A percentile compares a stretch with the other conserved stretches of the same genome.
These are phyloP conservation scores for Euphorbia celastroides DNA, from an alignment of 441 rosid species.

Conservation along the genomic window DNA sequence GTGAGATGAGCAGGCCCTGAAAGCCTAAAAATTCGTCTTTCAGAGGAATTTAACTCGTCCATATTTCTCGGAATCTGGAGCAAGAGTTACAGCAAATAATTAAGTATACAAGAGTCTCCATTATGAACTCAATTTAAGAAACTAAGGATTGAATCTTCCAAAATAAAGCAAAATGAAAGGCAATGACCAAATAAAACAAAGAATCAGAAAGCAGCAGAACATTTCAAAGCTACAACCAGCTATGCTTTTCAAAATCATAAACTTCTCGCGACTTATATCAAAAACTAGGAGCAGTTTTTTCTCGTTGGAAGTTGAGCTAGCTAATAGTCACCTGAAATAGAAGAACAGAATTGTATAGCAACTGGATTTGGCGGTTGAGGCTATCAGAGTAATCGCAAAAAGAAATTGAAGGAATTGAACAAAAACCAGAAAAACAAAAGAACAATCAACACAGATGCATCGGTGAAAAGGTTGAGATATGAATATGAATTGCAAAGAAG, in stretches of 20 bases:
- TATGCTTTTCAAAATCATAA: neutral
- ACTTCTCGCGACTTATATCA: neutral
- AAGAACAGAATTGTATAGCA: neutral
- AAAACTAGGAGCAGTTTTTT: neutral
- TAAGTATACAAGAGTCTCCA: too few relatives aligned
- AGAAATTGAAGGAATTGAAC: neutral
- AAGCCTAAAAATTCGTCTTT: slow-evolving; percentile 1
- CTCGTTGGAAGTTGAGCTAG: neutral
- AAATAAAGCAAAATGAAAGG: neutral
- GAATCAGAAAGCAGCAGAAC: neutral
- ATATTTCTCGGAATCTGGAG: neutral
- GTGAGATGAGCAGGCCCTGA: slow-evolving; percentile 7
- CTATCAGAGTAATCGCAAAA: neutral
- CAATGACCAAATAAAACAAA: neutral
- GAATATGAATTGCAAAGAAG: neutral
- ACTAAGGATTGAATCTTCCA: neutral
- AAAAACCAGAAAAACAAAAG: neutral
- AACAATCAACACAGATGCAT: neutral
- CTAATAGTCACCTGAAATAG: neutral
- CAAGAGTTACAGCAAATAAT: neutral
- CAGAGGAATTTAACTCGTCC: neutral
- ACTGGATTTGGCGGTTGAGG: neutral
- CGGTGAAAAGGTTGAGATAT: neutral
- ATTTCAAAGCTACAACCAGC: neutral
- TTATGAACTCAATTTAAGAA: neutral